Percentiles rank a stretch among this genome's conserved stretches.
phyloP scores from a whole-genome alignment of 441 rosid genomes.

The Raphanus hybrid region DNA sequence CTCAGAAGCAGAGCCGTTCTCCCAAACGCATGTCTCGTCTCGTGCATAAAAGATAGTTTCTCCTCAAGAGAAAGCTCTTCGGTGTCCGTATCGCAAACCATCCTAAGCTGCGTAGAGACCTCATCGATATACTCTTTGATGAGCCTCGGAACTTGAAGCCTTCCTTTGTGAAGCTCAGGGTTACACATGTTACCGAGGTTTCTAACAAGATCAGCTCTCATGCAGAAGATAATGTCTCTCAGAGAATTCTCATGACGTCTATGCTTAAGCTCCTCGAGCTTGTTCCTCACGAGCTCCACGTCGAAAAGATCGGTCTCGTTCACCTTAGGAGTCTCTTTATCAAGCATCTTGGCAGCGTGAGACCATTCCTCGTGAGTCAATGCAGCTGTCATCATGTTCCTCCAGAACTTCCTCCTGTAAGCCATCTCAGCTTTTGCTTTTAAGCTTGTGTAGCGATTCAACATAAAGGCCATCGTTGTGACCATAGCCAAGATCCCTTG shows the following conservation, averaged over 20 bases:
- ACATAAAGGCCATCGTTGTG: conserved; percentile 72
- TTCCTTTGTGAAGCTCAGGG: conserved; percentile 94
- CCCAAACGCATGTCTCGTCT: conserved; percentile 94
- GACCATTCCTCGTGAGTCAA: conserved; percentile 98
- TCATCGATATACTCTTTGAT: conserved; percentile 91
- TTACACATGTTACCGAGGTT: conserved; percentile 98
- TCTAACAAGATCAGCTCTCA: conserved; percentile 97
- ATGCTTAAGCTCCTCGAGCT: conserved; percentile 78
- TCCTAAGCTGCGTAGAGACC: conserved; percentile 86
- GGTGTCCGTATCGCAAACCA: conserved; percentile 83
- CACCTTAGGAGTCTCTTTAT: conserved; percentile 78
- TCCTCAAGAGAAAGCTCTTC: conserved; percentile 91
- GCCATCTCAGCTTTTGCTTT: conserved; percentile 89
- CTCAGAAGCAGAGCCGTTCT: conserved; percentile 98
- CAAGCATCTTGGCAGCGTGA: conserved; percentile 97
- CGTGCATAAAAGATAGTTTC: conserved; percentile 92
- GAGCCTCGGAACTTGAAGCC: conserved; percentile 87
- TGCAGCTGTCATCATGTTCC: conserved; percentile 92
- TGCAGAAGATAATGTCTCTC: conserved; percentile 84
- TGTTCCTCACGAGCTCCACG: conserved; percentile 82
- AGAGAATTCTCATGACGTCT: conserved; percentile 87
- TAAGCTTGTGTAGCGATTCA: conserved; percentile 82
- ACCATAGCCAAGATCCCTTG: conserved; percentile 94
- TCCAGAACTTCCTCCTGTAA: conserved; percentile 91
- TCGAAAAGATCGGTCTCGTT: conserved; percentile 75